Evolutionary conservation across 2,329 filamentous ascomycete genomes (phyloP).

Genomic region (Sporothrix euskadiensis): DNA sequence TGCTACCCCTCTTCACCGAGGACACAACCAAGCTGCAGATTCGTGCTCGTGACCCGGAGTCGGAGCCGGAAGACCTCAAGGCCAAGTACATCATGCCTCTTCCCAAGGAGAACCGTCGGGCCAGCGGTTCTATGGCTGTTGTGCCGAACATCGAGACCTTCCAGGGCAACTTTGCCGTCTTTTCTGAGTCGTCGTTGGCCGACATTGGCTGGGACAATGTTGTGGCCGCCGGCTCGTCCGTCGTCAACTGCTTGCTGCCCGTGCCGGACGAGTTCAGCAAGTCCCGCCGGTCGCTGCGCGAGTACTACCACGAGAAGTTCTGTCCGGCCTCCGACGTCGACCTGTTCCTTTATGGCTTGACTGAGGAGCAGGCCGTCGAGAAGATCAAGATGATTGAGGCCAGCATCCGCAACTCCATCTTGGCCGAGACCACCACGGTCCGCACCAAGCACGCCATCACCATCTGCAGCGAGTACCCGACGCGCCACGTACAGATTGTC

Average conservation of each 20-base stretch:
- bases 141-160: conserved; percentile 70
- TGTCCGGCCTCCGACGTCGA: conserved; percentile 85
- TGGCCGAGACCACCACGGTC: conserved; percentile 81
- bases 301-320: conserved; percentile 80
- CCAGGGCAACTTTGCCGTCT: conserved; percentile 67
- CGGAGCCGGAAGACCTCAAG: conserved; percentile 61
- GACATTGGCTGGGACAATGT: conserved; percentile 83
- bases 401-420: conserved; percentile 71
- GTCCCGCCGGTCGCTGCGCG: conserved; percentile 63
- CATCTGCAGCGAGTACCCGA: conserved; percentile 77
- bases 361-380: conserved; percentile 72
- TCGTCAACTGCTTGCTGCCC: conserved; percentile 75
- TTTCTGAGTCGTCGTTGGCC: conserved; percentile 73
- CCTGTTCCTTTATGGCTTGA: conserved; percentile 78
- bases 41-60: conserved; percentile 59
- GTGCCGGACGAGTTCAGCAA: conserved; percentile 62
- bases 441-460: conserved; percentile 86
- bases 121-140: conserved; percentile 64
- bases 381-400: conserved; percentile 83
- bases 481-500: conserved; percentile 79
- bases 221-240: conserved; percentile 76
- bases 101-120: conserved; percentile 60
- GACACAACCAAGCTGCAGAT: conserved; percentile 59
- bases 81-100: conserved; percentile 71
- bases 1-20: conserved; percentile 65